Evolutionary conservation across 106 monocot genomes (phyloP), one percentile per base, ranked within the genome.

Genomic region (Apostasia shenzhenica): DNA sequence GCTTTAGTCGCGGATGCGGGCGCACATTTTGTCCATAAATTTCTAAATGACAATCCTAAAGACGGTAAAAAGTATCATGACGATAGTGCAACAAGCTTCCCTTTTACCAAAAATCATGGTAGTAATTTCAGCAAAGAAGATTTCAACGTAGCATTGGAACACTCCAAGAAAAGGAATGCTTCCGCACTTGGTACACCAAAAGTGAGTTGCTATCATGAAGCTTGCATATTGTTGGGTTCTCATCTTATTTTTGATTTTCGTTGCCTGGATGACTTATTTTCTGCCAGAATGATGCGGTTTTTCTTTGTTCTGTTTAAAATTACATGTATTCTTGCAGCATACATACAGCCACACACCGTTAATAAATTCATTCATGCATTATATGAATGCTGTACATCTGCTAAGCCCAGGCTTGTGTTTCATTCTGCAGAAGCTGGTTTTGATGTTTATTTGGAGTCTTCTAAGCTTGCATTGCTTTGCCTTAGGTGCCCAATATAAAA

Each of bases 401-500:
- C 62, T 45, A 62, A 44, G 42, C 62, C 48, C 14, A 62, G 6
- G 6, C 37, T 41, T 26, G 3, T 49, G 49, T 12, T 55, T 41
- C 40, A 42, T 57, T 55, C 40, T 61, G 50, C 5, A 49, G 38
- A 61, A 37, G 44, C 64, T 48, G 57, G 8, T 72, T 55, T 54
- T 72, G 5, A 12, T 74, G 52, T 39, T 55, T 61, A 3, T 10
- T 61, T 51, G 48, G 59, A 48, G 37, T 14, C 1, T 76, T 70
- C 73, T 41, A 58, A 41, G 50, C 53, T 72, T 54, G 11, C 11
- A 57, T 11, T 73, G 6, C 61, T 75, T 13, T 78, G 37, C 38
- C 76, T 72, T 77, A 86, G 99, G 90, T 99, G 67, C 97, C 97
- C 43, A 81, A 99, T 82, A 89, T 99, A 14, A 99, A 89, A 85